Conservation (phyloP, 805 yeast species). For the Tetrapisispora namnaoensis region DNA sequence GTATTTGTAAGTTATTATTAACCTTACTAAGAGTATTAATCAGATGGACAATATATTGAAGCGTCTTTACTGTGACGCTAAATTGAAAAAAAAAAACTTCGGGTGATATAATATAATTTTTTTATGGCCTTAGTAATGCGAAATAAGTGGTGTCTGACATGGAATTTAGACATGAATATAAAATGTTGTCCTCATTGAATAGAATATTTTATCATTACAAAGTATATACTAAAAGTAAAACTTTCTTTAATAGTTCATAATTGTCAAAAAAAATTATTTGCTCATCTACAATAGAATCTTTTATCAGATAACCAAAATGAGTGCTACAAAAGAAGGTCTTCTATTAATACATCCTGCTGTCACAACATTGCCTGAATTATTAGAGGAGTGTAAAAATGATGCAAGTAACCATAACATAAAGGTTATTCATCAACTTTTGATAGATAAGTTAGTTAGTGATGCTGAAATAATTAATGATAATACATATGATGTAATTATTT, state of each 20-base stretch:
- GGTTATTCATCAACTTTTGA: constrained; percentile 40
- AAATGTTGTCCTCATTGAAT: neutral
- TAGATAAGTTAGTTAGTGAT: constrained; percentile 46
- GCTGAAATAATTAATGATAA: constrained; percentile 32
- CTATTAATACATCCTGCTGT: constrained; percentile 58
- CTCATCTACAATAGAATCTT: too few relatives aligned
- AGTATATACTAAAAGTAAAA: too few relatives aligned
- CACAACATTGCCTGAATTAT: constrained; percentile 44
- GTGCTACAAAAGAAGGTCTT: constrained; percentile 21
- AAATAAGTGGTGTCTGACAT: neutral
- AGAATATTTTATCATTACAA: too few relatives aligned
- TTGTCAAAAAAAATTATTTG: too few relatives aligned
- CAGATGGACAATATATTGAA: neutral
- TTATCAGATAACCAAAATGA: neutral
- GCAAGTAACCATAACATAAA: constrained; percentile 21
- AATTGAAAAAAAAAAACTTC: neutral
- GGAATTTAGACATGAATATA: neutral
- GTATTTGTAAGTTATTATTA: too few relatives aligned
- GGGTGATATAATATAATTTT: neutral
- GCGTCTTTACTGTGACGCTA: neutral
- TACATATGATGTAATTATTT: constrained; percentile 40
- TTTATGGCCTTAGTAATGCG: neutral
- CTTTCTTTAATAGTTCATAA: too few relatives aligned
- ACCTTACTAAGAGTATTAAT: neutral
- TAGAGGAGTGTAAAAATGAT: constrained; percentile 33